Evolutionary conservation across 805 yeast species (phyloP).

Genomic region (Lachancea nothofagi): DNA sequence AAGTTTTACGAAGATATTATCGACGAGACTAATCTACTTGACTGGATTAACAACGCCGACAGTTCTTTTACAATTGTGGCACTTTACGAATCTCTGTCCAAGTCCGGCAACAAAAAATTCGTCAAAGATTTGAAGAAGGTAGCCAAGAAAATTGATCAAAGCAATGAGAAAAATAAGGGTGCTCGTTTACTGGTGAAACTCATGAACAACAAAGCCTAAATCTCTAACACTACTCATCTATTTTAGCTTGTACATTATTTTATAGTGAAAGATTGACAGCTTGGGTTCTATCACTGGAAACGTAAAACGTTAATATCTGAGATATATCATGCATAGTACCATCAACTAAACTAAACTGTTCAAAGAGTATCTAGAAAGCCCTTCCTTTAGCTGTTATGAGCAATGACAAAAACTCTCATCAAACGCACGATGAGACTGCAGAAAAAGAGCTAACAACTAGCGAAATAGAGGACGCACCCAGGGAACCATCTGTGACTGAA

Average conservation of each 20-base stretch:
- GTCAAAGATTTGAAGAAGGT: slow-evolving; percentile 48
- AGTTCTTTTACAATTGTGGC: slow-evolving; percentile 83
- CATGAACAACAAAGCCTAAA: slow-evolving; percentile 11
- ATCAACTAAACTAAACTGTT: too few species aligned
- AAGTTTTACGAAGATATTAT: slow-evolving; percentile 50
- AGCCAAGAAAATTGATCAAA: slow-evolving; percentile 40
- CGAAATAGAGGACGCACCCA: not conserved
- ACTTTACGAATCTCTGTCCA: slow-evolving; percentile 59
- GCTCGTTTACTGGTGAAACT: slow-evolving; percentile 46
- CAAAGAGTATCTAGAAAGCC: too few species aligned
- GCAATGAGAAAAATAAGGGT: slow-evolving; percentile 56
- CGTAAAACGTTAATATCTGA: too few species aligned
- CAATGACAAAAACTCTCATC: slow-evolving; percentile 1
- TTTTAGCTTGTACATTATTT: slow-evolving; percentile 7
- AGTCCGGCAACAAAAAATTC: slow-evolving; percentile 43
- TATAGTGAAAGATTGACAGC: too few species aligned
- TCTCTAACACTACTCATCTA: slow-evolving; percentile 2
- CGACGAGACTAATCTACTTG: slow-evolving; percentile 42
- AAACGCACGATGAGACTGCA: not conserved
- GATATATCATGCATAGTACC: too few species aligned
- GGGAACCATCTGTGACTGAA: not conserved
- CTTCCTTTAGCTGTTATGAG: slow-evolving; percentile 1
- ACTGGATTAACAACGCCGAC: slow-evolving; percentile 63
- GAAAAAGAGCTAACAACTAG: not conserved
- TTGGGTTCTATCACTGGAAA: too few species aligned